Base-by-base conservation (phyloP, 805 yeast species). In the Hanseniaspora vineae region DNA sequence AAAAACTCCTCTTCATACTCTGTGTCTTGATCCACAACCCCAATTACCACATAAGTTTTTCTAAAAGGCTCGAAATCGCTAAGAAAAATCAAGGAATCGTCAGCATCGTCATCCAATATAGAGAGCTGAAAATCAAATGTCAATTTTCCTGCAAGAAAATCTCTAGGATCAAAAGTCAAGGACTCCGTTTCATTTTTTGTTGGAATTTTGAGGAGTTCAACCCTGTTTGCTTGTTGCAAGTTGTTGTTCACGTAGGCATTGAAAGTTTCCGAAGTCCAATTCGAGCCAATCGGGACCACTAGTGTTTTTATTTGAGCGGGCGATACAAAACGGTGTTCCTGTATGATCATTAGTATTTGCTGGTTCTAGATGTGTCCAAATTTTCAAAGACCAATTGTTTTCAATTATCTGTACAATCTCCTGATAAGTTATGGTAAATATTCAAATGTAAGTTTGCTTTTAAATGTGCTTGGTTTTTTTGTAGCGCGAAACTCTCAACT, bases 1-100 rank as follows among this genome's bases (percentile, higher is more conserved):
- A 74, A 52, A 42, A 66, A 61, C 1, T 53, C 53, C 2, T 55
- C 55, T n/a, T 66, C 48, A 5, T 49, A 51, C 1, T 46, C 44
- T 20, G 42, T 44, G 14, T 40, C 42, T 49, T 60, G 62, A 46
- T 62, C 61, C 5, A 56, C 60, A 23, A 78, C 53, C 3, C 79
- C 82, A 42, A 78, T 59, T 5, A 81, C 78, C 8, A 81, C 70
- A 54, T 86, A 76, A 0, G 84, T 77, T 58, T 87, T 86, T 46
- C 97, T 66, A 63, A 76, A 87, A 1, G 96, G 95, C 64, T 92
- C 97, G 52, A 90, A 78, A 62, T 90, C 97, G 54, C 83, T 85
- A 40, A 90, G 67, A 46, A 83, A 80, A 6, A 80, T 64, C 29
- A 82, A 72, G 39, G 77, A 79, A n/a, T 70, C 71, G 48, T 77